Evolutionary conservation across 768 basidiomycete species (phyloP).

Genomic region (Boletus sp.): DNA sequence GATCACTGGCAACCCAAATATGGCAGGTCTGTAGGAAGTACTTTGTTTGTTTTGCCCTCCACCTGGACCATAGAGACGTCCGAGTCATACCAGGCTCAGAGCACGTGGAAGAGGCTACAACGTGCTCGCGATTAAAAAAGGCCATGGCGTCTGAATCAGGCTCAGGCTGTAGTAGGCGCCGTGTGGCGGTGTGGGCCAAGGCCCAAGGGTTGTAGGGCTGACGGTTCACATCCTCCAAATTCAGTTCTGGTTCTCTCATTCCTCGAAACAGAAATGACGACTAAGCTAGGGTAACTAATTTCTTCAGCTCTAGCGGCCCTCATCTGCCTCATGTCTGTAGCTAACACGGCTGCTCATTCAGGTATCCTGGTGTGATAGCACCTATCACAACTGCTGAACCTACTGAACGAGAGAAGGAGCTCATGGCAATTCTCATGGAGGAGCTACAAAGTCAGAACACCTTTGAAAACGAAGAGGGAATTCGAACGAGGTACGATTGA

Average conservation of each 20-base stretch:
- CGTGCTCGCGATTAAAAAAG: too few relatives aligned
- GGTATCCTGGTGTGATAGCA: slow-evolving; percentile 79
- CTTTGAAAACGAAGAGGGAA: slow-evolving; percentile 88
- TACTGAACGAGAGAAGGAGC: slow-evolving; percentile 77
- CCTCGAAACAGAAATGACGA: slow-evolving; percentile 34
- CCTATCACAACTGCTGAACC: slow-evolving; percentile 81
- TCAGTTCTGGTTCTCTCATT: slow-evolving; percentile 3
- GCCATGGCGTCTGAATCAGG: too few relatives aligned
- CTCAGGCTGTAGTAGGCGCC: too few relatives aligned
- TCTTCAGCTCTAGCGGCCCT: slow-evolving; percentile 4
- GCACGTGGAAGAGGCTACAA: too few relatives aligned
- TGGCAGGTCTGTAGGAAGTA: too few relatives aligned
- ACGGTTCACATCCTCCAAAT: slow-evolving; percentile 9
- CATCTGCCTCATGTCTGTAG: neutral
- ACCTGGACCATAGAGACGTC: too few relatives aligned
- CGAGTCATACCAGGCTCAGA: too few relatives aligned
- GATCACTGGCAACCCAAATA: too few relatives aligned
- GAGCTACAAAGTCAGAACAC: slow-evolving; percentile 83
- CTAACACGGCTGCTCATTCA: slow-evolving; percentile 31
- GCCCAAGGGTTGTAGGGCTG: too few relatives aligned
- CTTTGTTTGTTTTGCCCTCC: too few relatives aligned
- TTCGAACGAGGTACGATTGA: slow-evolving; percentile 70
- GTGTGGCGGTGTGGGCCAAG: too few relatives aligned
- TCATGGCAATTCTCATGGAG: slow-evolving; percentile 82
- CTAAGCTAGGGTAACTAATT: slow-evolving; percentile 39